Evolutionary conservation across 2,329 filamentous ascomycete species (phyloP).

Genomic region (Colletotrichum australisinense): DNA sequence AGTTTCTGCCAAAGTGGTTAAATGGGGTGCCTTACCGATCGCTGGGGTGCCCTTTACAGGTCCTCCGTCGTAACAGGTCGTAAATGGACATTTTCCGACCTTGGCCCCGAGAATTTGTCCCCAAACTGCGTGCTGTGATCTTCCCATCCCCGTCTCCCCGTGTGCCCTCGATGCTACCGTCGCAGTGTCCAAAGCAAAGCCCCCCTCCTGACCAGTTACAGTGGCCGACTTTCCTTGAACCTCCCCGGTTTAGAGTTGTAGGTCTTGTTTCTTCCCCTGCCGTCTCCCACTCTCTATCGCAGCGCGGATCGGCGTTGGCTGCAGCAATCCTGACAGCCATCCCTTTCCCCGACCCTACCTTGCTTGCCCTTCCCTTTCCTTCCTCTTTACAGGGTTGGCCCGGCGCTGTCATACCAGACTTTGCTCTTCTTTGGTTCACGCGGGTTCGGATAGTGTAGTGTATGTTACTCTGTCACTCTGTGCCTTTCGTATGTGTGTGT

Average conservation of each 20-base stretch:
- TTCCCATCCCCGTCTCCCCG: background rate
- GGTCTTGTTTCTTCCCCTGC: constrained; percentile 12
- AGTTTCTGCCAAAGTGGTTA: no score
- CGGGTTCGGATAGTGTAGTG: constrained; percentile 9
- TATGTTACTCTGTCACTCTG: background rate
- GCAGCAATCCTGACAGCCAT: constrained; percentile 1
- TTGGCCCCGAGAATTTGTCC: background rate
- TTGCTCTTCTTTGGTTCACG: constrained; percentile 9
- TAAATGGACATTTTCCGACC: background rate
- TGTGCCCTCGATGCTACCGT: background rate
- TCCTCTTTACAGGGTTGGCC: background rate
- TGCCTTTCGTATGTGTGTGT: background rate
- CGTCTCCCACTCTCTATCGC: background rate
- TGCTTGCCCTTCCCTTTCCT: no score
- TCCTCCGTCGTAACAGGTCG: background rate
- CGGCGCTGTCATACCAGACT: constrained; percentile 16
- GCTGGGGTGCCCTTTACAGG: no score
- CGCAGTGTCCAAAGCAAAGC: background rate
- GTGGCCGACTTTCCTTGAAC: background rate
- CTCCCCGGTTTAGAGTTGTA: constrained; percentile 21
- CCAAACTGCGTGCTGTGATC: background rate
- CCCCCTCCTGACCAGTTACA: background rate
- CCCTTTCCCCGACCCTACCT: background rate
- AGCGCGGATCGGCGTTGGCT: constrained; percentile 19
- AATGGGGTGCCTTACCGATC: no score